Evolutionary conservation across 2,329 filamentous ascomycete species (phyloP).

Genomic region (Neopestalotiopsis clavispora): DNA sequence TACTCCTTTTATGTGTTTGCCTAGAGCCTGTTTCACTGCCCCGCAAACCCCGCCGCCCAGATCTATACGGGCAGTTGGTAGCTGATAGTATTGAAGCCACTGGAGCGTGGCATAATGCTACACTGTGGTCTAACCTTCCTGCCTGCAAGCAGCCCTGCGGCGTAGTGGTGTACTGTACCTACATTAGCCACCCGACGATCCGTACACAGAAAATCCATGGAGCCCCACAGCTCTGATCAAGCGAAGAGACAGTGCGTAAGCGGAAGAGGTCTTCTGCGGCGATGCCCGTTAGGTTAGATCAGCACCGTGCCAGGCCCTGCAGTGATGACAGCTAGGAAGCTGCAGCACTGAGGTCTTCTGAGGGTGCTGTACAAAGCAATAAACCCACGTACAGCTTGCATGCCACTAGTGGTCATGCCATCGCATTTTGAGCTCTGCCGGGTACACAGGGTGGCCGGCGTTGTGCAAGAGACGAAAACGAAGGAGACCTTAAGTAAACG

Average conservation of each 20-base stretch:
- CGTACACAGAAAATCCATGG: not conserved
- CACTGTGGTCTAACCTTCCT: not conserved
- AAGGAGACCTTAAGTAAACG: constrained; percentile 14
- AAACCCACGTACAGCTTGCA: not conserved
- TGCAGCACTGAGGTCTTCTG: not conserved
- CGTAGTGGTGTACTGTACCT: not conserved
- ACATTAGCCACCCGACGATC: not conserved
- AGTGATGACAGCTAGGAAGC: not conserved
- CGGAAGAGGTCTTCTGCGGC: not conserved
- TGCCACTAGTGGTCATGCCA: not conserved
- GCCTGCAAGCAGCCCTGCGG: not conserved
- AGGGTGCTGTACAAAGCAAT: not conserved
- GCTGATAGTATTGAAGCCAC: too few species aligned
- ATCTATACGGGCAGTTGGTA: not conserved
- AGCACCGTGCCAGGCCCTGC: not conserved
- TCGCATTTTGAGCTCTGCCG: not conserved
- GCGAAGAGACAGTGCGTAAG: not conserved
- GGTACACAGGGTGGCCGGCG: not conserved
- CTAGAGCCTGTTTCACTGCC: not conserved
- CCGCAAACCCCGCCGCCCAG: not conserved
- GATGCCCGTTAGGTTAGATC: not conserved
- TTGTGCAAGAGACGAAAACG: not conserved
- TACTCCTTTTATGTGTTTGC: not conserved
- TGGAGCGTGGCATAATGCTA: not conserved
- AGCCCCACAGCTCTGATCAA: not conserved